These are phyloP conservation scores for Aspergillus bridgeri DNA, from an alignment of 495 filamentous ascomycete species.

Conservation along the genomic window DNA sequence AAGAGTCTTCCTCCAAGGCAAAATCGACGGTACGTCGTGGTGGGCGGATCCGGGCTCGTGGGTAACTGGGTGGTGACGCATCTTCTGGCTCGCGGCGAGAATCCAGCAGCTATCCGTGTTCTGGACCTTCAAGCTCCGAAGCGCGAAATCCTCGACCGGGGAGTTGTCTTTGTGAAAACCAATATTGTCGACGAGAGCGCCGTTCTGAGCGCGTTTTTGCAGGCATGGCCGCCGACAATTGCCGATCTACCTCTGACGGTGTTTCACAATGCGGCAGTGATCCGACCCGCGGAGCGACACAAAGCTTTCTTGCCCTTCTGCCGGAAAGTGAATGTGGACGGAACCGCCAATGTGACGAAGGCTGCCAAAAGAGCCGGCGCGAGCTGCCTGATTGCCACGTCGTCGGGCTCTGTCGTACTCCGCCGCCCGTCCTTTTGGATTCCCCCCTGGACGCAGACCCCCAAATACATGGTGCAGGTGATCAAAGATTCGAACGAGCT, in stretches of 20 bases:
- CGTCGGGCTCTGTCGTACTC: slow-evolving; percentile 50
- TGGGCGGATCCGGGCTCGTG: slow-evolving; percentile 56
- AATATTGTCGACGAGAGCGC: slow-evolving; percentile 49
- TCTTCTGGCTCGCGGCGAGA: slow-evolving; percentile 52
- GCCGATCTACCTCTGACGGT: slow-evolving; percentile 50
- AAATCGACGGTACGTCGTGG: slow-evolving; percentile 53
- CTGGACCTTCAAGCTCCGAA: slow-evolving; percentile 48
- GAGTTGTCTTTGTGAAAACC: slow-evolving; percentile 46
- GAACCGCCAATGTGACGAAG: slow-evolving; percentile 47
- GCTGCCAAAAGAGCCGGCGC: slow-evolving; percentile 46
- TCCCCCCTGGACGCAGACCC: slow-evolving; percentile 42
- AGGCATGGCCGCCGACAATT: slow-evolving; percentile 46
- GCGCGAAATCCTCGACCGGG: slow-evolving; percentile 35
- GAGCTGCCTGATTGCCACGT: slow-evolving; percentile 52
- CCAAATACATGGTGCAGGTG: slow-evolving; percentile 39
- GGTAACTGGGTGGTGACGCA: slow-evolving; percentile 54
- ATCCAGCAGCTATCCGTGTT: slow-evolving; percentile 51
- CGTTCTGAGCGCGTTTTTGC: slow-evolving; percentile 45
- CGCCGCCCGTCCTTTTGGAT: slow-evolving; percentile 45
- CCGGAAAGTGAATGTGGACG: slow-evolving; percentile 52
- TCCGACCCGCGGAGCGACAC: slow-evolving; percentile 48
- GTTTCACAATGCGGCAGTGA: slow-evolving; percentile 55
- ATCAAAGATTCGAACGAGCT: slow-evolving; percentile 45
- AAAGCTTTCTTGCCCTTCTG: slow-evolving; percentile 40
- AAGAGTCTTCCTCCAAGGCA: slow-evolving; percentile 51